phyloP scores from a whole-genome alignment of 129 eudicot genomes.

The Artemisia argyi region DNA sequence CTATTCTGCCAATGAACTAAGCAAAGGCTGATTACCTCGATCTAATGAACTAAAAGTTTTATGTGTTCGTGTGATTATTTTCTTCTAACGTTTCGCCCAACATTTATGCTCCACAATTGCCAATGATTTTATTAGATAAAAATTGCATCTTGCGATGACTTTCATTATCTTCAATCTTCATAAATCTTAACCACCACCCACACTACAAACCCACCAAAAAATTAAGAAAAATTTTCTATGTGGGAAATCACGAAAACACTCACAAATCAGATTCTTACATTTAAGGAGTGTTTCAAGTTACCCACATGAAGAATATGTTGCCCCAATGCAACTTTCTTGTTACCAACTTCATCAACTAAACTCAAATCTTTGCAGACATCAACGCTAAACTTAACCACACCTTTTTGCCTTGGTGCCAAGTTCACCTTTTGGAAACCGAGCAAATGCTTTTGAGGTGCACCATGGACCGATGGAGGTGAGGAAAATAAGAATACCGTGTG shows the following conservation, averaged over 20 bases:
- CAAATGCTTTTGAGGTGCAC: constrained; percentile 82
- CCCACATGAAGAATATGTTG: constrained; percentile 81
- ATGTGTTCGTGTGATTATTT: no score
- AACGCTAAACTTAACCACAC: constrained; percentile 57
- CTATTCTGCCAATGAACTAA: no score
- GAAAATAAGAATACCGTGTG: constrained; percentile 81
- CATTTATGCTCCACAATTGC: not conserved
- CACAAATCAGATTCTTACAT: constrained; percentile 48
- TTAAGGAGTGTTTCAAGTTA: constrained; percentile 66
- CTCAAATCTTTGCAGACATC: constrained; percentile 94
- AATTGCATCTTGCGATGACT: constrained; percentile 44
- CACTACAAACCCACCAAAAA: constrained; percentile 25
- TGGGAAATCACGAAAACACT: constrained; percentile 19
- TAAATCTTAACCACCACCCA: constrained; percentile 16
- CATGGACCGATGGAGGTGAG: constrained; percentile 75
- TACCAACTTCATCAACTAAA: constrained; percentile 83
- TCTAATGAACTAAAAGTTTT: no score
- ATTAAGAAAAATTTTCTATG: constrained; percentile 14
- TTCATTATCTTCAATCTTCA: constrained; percentile 5
- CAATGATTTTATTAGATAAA: not conserved
- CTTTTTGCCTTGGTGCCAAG: constrained; percentile 58
- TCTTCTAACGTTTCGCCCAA: no score
- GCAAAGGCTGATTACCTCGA: no score
- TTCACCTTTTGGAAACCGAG: constrained; percentile 74
- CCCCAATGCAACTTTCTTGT: constrained; percentile 78